Evolutionary conservation across 148 eudicot genomes (phyloP), one percentile per base, ranked within the genome.

Genomic region (Rhododendron ferrugineum): DNA sequence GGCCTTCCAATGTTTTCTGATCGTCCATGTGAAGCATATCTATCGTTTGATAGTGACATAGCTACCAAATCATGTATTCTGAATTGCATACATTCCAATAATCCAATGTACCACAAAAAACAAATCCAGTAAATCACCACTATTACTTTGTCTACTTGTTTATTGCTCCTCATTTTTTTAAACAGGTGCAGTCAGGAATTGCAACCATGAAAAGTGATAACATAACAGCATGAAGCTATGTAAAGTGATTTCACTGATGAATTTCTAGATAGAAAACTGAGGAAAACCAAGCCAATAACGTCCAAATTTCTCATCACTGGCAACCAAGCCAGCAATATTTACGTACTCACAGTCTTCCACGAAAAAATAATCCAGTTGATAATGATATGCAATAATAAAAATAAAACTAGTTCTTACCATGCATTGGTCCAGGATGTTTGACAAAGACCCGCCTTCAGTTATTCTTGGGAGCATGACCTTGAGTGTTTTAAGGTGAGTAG

Each of bases 361-460:
- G 7, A 62, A 32, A 49, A 28, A 2, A 6, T 30, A 2, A 46
- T 81, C 7, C 23, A 73, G 32, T 54, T 84, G 70, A 56, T 16
- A 6, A 81, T 23, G 84, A 22, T 2, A 52, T 84, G 85, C 32
- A 36, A 36, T 0, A 34, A 37, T 36, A 75, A 1, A 82, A 58
- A 44, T 37, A 2, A 49, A 13, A 72, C 40, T 34, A 18, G 42
- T 70, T 30, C 94, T 91, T 89, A 94, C 98, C 99, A 97, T 97
- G 94, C 96, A 93, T 72, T 95, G 98, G 82, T 97, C 99, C 87
- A 97, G 88, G 83, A 95, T 95, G 85, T 93, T 97, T 47, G 99
- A 95, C 88, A 97, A 94, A 84, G 99, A 97, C 81, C 91, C 98
- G 58, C 99, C 99, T 91, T 97, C 99, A 58, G 91, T 92, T 91